phyloP scores from a whole-genome alignment of 2,329 filamentous ascomycete genomes.

The Stromatinia cepivora region DNA sequence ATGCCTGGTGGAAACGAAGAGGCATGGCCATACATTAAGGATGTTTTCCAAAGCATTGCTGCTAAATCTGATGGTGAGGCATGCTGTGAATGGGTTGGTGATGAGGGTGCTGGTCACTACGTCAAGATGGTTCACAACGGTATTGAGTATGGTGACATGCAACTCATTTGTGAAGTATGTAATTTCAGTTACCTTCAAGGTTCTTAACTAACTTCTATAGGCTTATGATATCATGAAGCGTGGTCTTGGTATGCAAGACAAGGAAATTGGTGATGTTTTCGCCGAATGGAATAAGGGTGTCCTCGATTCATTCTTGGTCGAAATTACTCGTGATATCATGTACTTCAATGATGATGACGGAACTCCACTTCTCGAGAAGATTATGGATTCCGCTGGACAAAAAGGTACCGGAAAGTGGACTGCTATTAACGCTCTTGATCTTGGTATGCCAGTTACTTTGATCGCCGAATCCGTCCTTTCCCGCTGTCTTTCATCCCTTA shows the following conservation, averaged over 20 bases:
- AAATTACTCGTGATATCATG: conserved; percentile 98
- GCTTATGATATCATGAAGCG: conserved; percentile 99
- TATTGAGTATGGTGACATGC: conserved; percentile 99
- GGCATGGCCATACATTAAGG: conserved; percentile 98
- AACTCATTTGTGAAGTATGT: conserved; percentile 95
- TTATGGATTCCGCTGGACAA: conserved; percentile 96
- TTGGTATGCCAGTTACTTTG: conserved; percentile 96
- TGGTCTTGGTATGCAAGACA: conserved; percentile 81
- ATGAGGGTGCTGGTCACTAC: conserved; percentile 99
- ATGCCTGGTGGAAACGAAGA: conserved; percentile 99
- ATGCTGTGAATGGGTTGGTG: conserved; percentile 99
- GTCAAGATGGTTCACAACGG: conserved; percentile 99
- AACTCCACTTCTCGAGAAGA: conserved; percentile 93
- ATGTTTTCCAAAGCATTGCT: conserved; percentile 96
- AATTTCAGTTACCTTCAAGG: too few species aligned
- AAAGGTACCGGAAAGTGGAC: conserved; percentile 99
- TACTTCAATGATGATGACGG: conserved; percentile 97
- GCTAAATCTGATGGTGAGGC: conserved; percentile 97
- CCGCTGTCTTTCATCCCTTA: conserved; percentile 90
- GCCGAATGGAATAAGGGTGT: conserved; percentile 98
- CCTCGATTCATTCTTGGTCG: conserved; percentile 97
- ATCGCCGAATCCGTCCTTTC: conserved; percentile 97
- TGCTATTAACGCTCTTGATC: conserved; percentile 96
- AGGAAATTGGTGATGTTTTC: conserved; percentile 95
- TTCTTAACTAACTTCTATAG: conserved; percentile 49